Base-by-base conservation (phyloP, 1,284 basidiomycete species). In the Salmacisia buchloeana region DNA sequence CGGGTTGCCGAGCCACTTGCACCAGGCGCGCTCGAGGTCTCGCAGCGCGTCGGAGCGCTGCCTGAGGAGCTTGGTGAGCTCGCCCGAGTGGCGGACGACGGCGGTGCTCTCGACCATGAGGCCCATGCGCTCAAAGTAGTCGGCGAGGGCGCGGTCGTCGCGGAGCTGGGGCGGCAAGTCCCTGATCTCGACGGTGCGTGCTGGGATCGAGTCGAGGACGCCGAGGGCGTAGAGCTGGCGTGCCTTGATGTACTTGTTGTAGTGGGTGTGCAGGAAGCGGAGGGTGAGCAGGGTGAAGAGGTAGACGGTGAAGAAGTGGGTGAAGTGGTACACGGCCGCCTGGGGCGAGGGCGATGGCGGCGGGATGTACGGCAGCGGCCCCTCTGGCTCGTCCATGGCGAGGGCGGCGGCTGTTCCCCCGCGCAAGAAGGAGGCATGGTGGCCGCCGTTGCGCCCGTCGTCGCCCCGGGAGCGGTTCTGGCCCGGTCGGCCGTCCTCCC, bases 211-310 rank as follows among this genome's bases (percentile, higher is more conserved):
- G 76, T 96, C 91, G 12, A 94, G 92, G 29, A 97, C 86, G 78
- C 96, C 92, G 41, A 97, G 84, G 0, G 91, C 91, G 81, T 93
- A 97, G 7, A 94, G 85, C 77, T 98, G 94, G 1, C 94, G 86
- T 2, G 91, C 87, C n/a, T 88, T 88, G 62, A 97, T 86, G 82
- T 94, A 98, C 23, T 88, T 86, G 54, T 87, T 85, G 79, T 94
- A 97, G 79, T 94, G 94, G 70, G 87, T 86, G 83, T 92, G 88
- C 60, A 96, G 86, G 81, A 90, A 90, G 63, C 86, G 87, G 66
- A 97, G 85, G 0, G 91, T 86, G 59, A 97, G 85, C 56, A 88
- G 76, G 1, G 93, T 93, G 83, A 97, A 94, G 58, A 94, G 82
- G 81, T 94, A 97, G 2, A 93, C 92, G 83, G 96, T 94, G 63